phyloP scores from a whole-genome alignment of 192 early-diverging fungal species.

The Radiomyces spectabilis region DNA sequence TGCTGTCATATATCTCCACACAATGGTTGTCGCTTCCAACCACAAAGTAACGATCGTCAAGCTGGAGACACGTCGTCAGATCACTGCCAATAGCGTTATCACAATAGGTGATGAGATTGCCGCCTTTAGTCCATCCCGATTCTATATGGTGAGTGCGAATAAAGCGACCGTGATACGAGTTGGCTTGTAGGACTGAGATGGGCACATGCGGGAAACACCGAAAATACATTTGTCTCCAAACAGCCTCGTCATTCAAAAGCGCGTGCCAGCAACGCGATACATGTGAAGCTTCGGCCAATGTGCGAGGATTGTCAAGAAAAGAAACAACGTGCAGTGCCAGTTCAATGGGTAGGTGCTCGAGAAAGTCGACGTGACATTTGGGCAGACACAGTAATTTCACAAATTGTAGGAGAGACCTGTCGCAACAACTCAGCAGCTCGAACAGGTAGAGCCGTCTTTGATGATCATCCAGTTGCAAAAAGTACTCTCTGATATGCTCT shows the following conservation, averaged over 20 bases:
- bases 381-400: no score
- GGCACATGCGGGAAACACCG: no score
- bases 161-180: slow-evolving; percentile 48
- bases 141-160: slow-evolving; percentile 48
- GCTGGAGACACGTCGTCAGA: slow-evolving; percentile 92
- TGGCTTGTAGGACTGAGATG: no score
- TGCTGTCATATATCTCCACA: slow-evolving; percentile 88
- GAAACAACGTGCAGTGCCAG: slow-evolving; percentile 74
- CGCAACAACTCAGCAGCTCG: no score
- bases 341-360: slow-evolving; percentile 68
- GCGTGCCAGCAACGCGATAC: slow-evolving; percentile 55
- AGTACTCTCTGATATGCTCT: no score
- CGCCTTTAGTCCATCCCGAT: slow-evolving; percentile 41
- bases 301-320: slow-evolving; percentile 73
- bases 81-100: slow-evolving; percentile 46
- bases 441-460: no score
- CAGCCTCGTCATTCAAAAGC: slow-evolving; percentile 39
- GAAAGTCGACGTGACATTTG: slow-evolving; percentile 91
- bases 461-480: no score
- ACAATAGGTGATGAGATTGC: slow-evolving; percentile 29
- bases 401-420: no score
- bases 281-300: slow-evolving; percentile 67
- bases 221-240: slow-evolving; percentile 32
- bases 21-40: slow-evolving; percentile 91
- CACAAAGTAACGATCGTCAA: slow-evolving; percentile 89